Conservation (phyloP, 805 yeast genomes). For the Pichia manshurica region DNA sequence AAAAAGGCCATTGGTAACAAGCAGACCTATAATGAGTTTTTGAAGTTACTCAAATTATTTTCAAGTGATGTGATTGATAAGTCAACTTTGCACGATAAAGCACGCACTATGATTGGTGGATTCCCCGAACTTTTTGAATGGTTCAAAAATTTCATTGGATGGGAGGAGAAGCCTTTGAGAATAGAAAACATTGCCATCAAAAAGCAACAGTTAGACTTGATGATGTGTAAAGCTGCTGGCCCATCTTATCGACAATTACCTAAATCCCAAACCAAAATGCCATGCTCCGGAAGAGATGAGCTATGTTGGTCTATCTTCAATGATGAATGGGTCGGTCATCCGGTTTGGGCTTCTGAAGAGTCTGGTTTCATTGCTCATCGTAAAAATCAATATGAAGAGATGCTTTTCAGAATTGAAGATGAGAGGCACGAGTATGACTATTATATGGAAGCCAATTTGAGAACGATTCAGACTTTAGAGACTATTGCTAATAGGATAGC, state of each 20-base stretch:
- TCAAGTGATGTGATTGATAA: slow-evolving; percentile 89
- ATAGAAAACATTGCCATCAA: slow-evolving; percentile 85
- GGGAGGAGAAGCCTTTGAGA: slow-evolving; percentile 73
- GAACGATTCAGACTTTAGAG: slow-evolving; percentile 93
- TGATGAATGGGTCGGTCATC: slow-evolving; percentile 99
- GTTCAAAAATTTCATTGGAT: slow-evolving; percentile 91
- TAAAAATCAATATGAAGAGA: slow-evolving; percentile 96
- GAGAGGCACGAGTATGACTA: slow-evolving; percentile 97
- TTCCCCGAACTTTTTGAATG: slow-evolving; percentile 76
- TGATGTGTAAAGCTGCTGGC: slow-evolving; percentile 89
- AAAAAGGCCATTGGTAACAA: slow-evolving; percentile 84
- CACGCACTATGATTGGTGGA: slow-evolving; percentile 78
- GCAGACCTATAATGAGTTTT: slow-evolving; percentile 85
- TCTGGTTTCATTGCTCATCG: slow-evolving; percentile 99
- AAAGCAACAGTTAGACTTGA: slow-evolving; percentile 85
- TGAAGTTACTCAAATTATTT: slow-evolving; percentile 79
- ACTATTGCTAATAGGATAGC: slow-evolving; percentile 92
- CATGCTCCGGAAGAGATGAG: slow-evolving; percentile 97
- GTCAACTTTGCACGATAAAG: slow-evolving; percentile 72
- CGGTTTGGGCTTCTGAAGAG: slow-evolving; percentile 99
- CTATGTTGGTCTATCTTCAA: slow-evolving; percentile 98
- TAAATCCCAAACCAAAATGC: slow-evolving; percentile 90
- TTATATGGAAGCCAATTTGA: slow-evolving; percentile 88
- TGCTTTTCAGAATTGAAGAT: slow-evolving; percentile 89
- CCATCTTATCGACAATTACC: slow-evolving; percentile 93